These are phyloP conservation scores for Magnusiomyces sp. DNA, from an alignment of 1,139 yeast genomes.

Conservation along the genomic window DNA sequence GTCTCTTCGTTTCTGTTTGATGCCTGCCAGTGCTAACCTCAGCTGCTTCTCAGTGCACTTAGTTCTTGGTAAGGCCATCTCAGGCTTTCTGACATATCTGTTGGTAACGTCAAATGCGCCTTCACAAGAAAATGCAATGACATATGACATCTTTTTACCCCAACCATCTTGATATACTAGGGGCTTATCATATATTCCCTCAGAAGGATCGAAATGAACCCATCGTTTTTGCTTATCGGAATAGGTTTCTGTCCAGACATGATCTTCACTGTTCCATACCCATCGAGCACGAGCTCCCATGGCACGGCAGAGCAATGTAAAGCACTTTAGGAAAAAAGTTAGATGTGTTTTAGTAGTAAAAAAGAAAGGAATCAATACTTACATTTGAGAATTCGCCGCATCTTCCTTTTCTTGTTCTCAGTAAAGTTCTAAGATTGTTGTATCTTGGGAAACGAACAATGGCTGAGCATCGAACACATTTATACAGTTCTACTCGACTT, in stretches of 20 bases:
- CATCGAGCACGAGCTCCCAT: conserved; percentile 59
- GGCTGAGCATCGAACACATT: conserved; percentile 44
- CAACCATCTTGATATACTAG: conserved; percentile 69
- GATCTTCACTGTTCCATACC: conserved; percentile 87
- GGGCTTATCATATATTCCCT: conserved; percentile 77
- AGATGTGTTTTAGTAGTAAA: background rate
- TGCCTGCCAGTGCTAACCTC: conserved; percentile 30
- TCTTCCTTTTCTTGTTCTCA: conserved; percentile 60
- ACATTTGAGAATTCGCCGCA: conserved; percentile 94
- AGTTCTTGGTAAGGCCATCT: conserved; percentile 45
- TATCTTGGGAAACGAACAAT: conserved; percentile 64
- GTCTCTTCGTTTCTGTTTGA: conserved; percentile 37
- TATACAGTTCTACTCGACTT: conserved; percentile 50
- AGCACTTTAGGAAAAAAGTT: conserved; percentile 35
- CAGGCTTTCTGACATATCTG: conserved; percentile 52
- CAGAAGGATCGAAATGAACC: conserved; percentile 90
- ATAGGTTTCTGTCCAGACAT: conserved; percentile 86
- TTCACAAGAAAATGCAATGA: conserved; percentile 54
- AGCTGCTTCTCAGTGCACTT: conserved; percentile 40
- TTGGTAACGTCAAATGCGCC: conserved; percentile 62
- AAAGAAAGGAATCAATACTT: conserved; percentile 10
- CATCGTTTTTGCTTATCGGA: conserved; percentile 54
- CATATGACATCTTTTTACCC: conserved; percentile 91
- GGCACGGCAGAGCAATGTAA: conserved; percentile 60
- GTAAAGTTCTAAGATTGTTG: conserved; percentile 53